A percentile compares a stretch with the other conserved stretches of the same genome.
phyloP scores from a whole-genome alignment of 371 early-diverging fungal genomes.

The Mortierella sp. region DNA sequence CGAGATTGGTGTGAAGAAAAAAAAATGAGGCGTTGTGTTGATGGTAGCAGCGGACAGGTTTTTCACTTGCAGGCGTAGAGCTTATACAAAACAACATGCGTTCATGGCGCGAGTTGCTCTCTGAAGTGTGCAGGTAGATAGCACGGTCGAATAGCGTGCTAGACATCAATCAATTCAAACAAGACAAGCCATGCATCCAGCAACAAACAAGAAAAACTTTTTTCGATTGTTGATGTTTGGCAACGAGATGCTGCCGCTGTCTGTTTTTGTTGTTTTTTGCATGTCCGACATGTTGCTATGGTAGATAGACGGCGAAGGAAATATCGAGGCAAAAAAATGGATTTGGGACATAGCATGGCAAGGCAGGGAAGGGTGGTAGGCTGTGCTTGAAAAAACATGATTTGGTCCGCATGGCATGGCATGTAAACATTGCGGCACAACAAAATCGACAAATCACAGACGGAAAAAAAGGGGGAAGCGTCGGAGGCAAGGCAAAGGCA shows the following conservation, averaged over 20 bases:
- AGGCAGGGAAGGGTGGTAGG: not conserved
- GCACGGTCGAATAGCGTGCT: too few species aligned
- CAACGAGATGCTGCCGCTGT: too few species aligned
- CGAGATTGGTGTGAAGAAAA: not conserved
- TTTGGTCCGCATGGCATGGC: too few species aligned
- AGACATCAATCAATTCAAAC: not conserved
- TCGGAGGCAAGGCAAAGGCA: not conserved
- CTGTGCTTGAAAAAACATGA: constrained; percentile 5
- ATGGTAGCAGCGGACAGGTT: not conserved
- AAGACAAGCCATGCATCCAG: not conserved
- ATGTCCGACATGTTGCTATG: not conserved
- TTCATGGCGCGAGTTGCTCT: constrained; percentile 3
- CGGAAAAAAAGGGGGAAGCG: not conserved
- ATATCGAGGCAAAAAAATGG: not conserved
- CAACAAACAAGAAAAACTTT: not conserved
- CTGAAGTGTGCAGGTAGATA: too few species aligned
- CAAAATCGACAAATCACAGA: not conserved
- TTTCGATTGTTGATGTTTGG: not conserved
- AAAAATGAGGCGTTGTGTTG: too few species aligned
- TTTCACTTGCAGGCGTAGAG: not conserved
- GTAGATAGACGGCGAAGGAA: not conserved
- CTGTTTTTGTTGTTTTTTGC: constrained; percentile 5
- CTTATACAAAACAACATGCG: not conserved
- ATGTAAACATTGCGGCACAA: not conserved
- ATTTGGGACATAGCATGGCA: not conserved